Conservation (phyloP, 1,284 basidiomycete genomes). For the Naganishia sp. region DNA sequence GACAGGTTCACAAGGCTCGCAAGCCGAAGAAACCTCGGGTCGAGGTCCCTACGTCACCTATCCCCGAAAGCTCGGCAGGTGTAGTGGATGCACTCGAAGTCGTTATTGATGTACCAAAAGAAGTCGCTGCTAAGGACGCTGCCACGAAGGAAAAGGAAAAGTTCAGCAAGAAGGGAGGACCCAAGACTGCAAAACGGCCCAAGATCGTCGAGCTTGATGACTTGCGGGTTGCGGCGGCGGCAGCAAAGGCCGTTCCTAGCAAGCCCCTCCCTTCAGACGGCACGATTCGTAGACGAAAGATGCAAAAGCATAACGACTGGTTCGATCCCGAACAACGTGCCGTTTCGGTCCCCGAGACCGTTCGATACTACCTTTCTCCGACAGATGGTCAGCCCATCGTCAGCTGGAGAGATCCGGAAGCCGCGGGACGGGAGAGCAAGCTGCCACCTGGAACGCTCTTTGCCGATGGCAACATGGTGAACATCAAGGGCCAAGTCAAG, state of each 20-base stretch:
- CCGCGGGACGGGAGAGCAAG: conserved; percentile 9
- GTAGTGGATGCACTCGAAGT: conserved; percentile 8
- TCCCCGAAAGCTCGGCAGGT: background rate
- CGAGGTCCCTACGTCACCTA: background rate
- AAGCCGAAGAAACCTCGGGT: background rate
- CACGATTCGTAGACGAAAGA: conserved; percentile 12
- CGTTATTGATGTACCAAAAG: conserved; percentile 9
- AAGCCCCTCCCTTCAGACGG: background rate
- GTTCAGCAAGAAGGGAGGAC: conserved; percentile 4
- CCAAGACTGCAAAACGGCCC: conserved; percentile 14
- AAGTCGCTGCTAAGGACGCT: background rate
- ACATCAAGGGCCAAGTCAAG: conserved; percentile 1
- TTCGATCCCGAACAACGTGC: conserved; percentile 10
- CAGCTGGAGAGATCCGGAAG: conserved; percentile 17
- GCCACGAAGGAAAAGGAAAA: background rate
- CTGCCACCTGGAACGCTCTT: conserved; percentile 14
- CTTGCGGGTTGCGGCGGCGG: background rate
- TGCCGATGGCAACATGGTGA: conserved; percentile 13
- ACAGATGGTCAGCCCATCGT: conserved; percentile 24
- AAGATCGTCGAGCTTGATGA: conserved; percentile 9
- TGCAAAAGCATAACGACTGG: conserved; percentile 26
- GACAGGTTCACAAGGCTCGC: background rate
- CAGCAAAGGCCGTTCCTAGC: background rate
- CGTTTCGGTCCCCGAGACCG: background rate
- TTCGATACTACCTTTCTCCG: conserved; percentile 8